These are phyloP conservation scores for Musa balbisiana DNA, from an alignment of 202 grass and related monocot species.

Conservation along the genomic window DNA sequence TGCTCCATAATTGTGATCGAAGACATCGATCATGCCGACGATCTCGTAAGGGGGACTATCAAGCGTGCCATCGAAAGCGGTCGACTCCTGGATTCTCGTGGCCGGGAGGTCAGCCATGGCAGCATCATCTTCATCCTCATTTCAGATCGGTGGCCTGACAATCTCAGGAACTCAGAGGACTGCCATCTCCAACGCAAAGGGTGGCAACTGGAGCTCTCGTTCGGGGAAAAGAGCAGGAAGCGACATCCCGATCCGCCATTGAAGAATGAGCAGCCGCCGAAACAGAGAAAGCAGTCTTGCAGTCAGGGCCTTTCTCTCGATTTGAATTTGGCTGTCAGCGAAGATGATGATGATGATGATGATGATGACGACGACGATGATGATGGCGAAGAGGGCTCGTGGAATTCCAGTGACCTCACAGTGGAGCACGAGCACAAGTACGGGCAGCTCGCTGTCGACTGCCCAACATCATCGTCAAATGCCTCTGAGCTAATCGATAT, in stretches of 20 bases:
- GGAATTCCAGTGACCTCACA: conserved; percentile 75
- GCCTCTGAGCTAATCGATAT: conserved; percentile 35
- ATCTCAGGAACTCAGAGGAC: conserved; percentile 37
- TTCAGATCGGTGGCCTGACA: conserved; percentile 54
- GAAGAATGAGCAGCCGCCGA: conserved; percentile 38
- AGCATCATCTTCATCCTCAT: conserved; percentile 79
- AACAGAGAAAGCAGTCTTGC: conserved; percentile 53
- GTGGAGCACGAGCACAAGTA: conserved; percentile 53
- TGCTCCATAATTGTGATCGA: conserved; percentile 81
- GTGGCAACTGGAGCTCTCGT: conserved; percentile 78
- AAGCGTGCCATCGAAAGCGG: conserved; percentile 77
- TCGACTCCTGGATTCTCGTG: conserved; percentile 65
- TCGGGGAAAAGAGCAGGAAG: conserved; percentile 47
- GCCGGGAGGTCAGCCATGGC: conserved; percentile 68
- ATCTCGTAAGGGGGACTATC: conserved; percentile 57
- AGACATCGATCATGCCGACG: conserved; percentile 64
- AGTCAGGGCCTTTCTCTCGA: conserved; percentile 55
- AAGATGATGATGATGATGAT: conserved; percentile 69
- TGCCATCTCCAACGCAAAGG: conserved; percentile 42
- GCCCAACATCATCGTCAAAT: conserved; percentile 12
- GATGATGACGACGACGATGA: conserved; percentile 41
- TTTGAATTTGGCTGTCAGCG: conserved; percentile 67
- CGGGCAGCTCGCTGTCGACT: conserved; percentile 3
- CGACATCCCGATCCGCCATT: conserved; percentile 65
- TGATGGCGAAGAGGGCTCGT: conserved; percentile 55